These are phyloP conservation scores for Dioscorea cayenensis DNA, from an alignment of 116 monocot species.

Conservation along the genomic window DNA sequence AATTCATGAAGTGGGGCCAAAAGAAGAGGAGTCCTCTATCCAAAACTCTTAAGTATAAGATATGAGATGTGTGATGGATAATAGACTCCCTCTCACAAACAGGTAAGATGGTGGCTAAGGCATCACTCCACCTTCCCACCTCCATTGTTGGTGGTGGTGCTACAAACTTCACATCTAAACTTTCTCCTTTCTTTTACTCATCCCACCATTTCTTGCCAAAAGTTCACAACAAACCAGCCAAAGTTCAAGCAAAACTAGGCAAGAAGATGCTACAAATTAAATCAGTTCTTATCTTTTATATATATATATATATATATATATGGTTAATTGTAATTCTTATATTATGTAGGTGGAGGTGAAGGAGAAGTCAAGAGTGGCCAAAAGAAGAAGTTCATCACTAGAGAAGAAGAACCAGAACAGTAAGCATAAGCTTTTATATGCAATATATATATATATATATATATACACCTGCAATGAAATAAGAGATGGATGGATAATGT, in stretches of 20 bases:
- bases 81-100: not conserved
- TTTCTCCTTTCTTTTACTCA: constrained; percentile 1
- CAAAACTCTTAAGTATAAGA: not conserved
- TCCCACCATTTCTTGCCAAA: not conserved
- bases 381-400: constrained; percentile 95
- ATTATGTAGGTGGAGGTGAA: constrained; percentile 39
- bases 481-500: not conserved
- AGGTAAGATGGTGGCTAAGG: constrained; percentile 28
- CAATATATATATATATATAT: no score
- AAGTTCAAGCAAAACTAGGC: constrained; percentile 49
- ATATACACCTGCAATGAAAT: not conserved
- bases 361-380: constrained; percentile 35
- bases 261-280: not conserved
- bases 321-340: not conserved
- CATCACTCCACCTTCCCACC: constrained; percentile 4
- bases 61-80: constrained; percentile 2
- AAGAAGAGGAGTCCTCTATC: no score
- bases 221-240: constrained; percentile 5
- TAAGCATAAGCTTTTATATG: constrained; percentile 11
- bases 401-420: constrained; percentile 92
- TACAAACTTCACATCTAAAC: constrained; percentile 8
- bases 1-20: no score
- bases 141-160: constrained; percentile 1
- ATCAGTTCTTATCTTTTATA: not conserved
- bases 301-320: not conserved